Evolutionary conservation across 2,329 filamentous ascomycete genomes (phyloP).

Genomic region (Exserohilum rostratum): DNA sequence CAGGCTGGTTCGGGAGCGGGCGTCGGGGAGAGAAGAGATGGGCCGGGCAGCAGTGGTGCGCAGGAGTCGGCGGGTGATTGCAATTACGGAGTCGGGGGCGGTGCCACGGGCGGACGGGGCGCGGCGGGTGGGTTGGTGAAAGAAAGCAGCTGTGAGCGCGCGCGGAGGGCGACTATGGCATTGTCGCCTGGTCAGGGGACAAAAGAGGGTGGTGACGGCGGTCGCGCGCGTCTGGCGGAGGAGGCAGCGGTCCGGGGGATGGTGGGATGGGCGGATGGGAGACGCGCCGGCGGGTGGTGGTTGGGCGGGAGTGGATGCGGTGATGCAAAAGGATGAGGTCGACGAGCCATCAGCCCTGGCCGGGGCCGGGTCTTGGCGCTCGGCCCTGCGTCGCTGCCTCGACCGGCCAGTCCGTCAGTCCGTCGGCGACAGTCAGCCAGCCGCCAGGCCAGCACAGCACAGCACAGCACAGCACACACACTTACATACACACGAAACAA

Average conservation of each 20-base stretch:
- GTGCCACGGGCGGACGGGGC: conserved; percentile 14
- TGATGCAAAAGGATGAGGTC: conserved; percentile 16
- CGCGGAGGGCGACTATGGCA: conserved; percentile 2
- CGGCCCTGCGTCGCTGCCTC: conserved; percentile 4
- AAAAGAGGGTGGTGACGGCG: conserved; percentile 11
- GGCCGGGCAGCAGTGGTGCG: not conserved
- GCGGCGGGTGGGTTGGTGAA: conserved; percentile 10
- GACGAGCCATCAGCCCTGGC: conserved; percentile 14
- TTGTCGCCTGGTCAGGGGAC: conserved; percentile 9
- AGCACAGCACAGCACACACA: not conserved
- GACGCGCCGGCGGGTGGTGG: conserved; percentile 1
- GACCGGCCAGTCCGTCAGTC: conserved; percentile 2
- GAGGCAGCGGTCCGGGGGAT: not conserved
- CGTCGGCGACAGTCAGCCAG: conserved; percentile 2
- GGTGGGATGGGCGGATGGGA: conserved; percentile 9
- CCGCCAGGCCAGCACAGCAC: not conserved
- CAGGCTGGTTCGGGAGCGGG: not conserved
- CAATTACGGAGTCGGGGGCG: not conserved
- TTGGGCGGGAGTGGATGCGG: conserved; percentile 9
- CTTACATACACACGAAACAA: not conserved
- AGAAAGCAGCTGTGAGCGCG: conserved; percentile 2
- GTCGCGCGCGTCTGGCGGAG: conserved; percentile 16
- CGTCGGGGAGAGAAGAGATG: not conserved
- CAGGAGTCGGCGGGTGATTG: too few species aligned
- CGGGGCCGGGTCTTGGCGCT: conserved; percentile 3